phyloP scores from a whole-genome alignment of 805 yeast species.

The Yarrowia bubula region DNA sequence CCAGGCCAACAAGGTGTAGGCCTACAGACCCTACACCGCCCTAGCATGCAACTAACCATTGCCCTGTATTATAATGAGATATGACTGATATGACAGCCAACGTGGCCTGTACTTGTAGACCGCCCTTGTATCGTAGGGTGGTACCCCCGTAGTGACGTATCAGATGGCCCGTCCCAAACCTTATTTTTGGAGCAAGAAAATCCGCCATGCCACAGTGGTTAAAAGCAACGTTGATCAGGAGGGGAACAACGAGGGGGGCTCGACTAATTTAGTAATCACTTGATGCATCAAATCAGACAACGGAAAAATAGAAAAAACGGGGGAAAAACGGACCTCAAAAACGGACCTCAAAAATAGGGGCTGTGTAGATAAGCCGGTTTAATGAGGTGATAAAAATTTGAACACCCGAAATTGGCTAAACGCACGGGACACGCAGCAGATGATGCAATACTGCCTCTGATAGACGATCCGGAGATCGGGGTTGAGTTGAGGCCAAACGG shows the following conservation, averaged over 20 bases:
- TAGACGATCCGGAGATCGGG: not conserved
- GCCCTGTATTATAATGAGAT: constrained; percentile 24
- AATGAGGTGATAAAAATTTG: not conserved
- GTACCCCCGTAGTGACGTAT: too few species aligned
- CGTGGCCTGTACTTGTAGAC: too few species aligned
- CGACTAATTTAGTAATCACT: too few species aligned
- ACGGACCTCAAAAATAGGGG: not conserved
- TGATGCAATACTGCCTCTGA: constrained; percentile 2
- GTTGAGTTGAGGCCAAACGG: not conserved
- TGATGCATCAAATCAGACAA: too few species aligned
- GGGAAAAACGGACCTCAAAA: not conserved
- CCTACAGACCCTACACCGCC: not conserved
- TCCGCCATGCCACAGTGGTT: not conserved
- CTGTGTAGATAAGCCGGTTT: not conserved
- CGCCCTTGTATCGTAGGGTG: too few species aligned
- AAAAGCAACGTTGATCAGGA: constrained; percentile 16
- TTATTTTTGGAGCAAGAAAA: not conserved
- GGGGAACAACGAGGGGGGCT: not conserved
- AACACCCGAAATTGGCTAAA: too few species aligned
- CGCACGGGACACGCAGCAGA: not conserved
- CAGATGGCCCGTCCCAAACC: constrained; percentile 1
- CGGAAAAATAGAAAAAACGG: not conserved
- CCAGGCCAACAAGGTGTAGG: not conserved
- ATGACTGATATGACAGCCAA: not conserved
- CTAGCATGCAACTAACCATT: not conserved